phyloP scores from a whole-genome alignment of 257 asterid genomes.

The Linderniella brevidens region DNA sequence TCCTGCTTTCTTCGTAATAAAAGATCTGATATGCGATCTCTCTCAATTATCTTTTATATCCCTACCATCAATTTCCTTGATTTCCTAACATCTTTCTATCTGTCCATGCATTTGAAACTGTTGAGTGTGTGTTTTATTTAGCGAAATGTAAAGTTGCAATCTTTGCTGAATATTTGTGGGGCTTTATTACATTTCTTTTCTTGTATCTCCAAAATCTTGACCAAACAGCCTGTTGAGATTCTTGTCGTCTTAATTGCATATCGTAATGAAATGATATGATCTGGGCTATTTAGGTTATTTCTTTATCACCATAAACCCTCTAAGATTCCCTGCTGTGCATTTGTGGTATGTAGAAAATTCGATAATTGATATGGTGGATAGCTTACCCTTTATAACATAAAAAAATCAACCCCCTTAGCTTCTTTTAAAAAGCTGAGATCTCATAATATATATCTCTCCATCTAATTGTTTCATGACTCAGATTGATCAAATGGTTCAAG shows the following conservation, averaged over 20 bases:
- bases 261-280: background rate
- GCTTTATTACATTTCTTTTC: conserved; percentile 16
- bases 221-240: conserved; percentile 22
- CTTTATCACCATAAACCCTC: no score
- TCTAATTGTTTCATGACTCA: conserved; percentile 47
- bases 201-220: conserved; percentile 11
- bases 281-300: no score
- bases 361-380: no score
- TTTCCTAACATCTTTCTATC: background rate
- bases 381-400: no score
- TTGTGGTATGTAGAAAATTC: no score
- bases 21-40: conserved; percentile 20
- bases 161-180: conserved; percentile 28
- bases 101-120: background rate
- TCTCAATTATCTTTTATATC: no score
- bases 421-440: no score
- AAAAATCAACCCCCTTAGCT: no score
- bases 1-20: conserved; percentile 7
- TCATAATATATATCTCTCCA: no score
- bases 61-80: background rate
- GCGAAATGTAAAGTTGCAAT: conserved; percentile 11
- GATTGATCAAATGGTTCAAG: conserved; percentile 35
- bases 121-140: background rate
- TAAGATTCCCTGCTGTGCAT: no score
- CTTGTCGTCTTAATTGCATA: conserved; percentile 7